Percentiles rank a stretch among this genome's conserved stretches.
These are phyloP conservation scores for Sapria himalayana DNA, from an alignment of 345 rosid species.

Conservation along the genomic window DNA sequence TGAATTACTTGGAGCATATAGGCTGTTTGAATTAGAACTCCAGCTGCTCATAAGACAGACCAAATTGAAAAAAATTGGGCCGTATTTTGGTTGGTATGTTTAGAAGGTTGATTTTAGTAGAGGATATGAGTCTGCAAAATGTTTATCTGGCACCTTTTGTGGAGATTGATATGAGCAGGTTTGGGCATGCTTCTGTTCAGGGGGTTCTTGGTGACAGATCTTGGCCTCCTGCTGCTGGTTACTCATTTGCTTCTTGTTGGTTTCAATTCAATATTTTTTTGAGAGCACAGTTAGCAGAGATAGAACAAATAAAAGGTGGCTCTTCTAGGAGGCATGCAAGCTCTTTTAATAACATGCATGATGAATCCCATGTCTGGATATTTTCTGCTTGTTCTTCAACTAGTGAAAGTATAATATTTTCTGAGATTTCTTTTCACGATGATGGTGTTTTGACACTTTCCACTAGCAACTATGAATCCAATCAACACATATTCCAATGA, in stretches of 20 bases:
- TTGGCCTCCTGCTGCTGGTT: conserved; percentile 99
- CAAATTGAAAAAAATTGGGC: conserved; percentile 60
- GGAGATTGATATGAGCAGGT: conserved; percentile 89
- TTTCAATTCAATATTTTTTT: conserved; percentile 69
- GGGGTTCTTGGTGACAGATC: conserved; percentile 97
- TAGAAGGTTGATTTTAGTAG: conserved; percentile 80
- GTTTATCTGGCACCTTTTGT: conserved; percentile 82
- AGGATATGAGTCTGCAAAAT: conserved; percentile 61
- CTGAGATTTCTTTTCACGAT: conserved; percentile 85
- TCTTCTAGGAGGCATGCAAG: conserved; percentile 26
- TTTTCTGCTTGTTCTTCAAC: conserved; percentile 86
- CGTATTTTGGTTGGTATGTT: conserved; percentile 70
- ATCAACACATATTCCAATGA: too few relatives aligned
- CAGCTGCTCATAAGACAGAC: conserved; percentile 68
- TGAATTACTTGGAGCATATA: conserved; percentile 88
- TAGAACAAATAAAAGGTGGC: conserved; percentile 37
- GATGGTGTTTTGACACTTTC: conserved; percentile 90
- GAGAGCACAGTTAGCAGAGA: conserved; percentile 43
- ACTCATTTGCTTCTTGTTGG: conserved; percentile 98
- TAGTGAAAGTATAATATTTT: conserved; percentile 53
- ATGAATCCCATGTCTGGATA: conserved; percentile 41
- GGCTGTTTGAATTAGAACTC: conserved; percentile 90
- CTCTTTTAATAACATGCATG: conserved; percentile 33
- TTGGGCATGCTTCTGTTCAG: conserved; percentile 92
- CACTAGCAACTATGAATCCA: conserved; percentile 90